Percentiles rank a stretch among this genome's conserved stretches.
Conservation (phyloP, 2,329 filamentous ascomycete genomes). For the Cercospora sesami region DNA sequence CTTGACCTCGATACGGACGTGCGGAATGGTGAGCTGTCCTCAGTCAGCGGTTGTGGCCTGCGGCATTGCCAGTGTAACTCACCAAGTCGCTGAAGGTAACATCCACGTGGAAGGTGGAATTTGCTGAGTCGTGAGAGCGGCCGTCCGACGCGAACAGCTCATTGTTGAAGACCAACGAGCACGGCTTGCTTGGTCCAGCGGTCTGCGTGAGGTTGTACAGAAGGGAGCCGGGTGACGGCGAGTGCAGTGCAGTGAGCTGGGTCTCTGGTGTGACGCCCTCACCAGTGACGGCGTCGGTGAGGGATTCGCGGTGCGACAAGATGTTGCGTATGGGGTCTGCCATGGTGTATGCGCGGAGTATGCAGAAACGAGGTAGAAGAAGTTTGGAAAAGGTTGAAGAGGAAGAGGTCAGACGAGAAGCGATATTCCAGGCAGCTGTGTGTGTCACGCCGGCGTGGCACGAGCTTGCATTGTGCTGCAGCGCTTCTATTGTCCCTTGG, state of each 20-base stretch:
- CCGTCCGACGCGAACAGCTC: neutral
- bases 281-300: conserved; percentile 19
- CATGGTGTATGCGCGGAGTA: conserved; percentile 8
- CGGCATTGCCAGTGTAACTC: neutral
- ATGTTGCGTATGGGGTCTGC: conserved; percentile 8
- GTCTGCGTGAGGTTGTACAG: conserved; percentile 8
- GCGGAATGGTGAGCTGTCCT: conserved; percentile 18
- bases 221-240: neutral
- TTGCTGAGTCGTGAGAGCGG: neutral
- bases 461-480: neutral
- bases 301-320: conserved; percentile 15
- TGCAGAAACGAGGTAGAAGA: neutral
- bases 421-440: neutral
- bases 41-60: conserved; percentile 6
- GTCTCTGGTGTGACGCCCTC: conserved; percentile 12
- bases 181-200: conserved; percentile 14
- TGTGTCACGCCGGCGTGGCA: neutral
- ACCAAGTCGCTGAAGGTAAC: conserved; percentile 15
- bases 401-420: neutral
- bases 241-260: conserved; percentile 19
- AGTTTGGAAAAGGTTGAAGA: neutral
- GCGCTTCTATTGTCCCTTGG: neutral
- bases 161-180: conserved; percentile 4
- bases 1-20: conserved; percentile 12
- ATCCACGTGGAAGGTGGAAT: neutral